Evolutionary conservation across 1,284 basidiomycete species (phyloP).

Genomic region (Apiotrichum laibachii): DNA sequence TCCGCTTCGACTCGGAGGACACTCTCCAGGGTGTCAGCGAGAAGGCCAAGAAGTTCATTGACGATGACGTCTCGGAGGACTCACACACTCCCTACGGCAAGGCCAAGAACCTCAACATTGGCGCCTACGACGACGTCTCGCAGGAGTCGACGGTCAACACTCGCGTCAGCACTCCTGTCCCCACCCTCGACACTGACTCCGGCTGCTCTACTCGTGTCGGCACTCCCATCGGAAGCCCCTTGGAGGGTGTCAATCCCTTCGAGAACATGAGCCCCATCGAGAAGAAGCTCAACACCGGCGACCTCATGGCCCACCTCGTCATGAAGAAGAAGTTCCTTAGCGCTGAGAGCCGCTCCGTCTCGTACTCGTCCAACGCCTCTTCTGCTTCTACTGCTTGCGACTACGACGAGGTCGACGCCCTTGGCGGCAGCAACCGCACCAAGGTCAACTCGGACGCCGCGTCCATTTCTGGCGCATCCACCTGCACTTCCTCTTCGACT

Average conservation of each 20-base stretch:
- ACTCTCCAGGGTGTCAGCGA: neutral
- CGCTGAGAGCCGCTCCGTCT: neutral
- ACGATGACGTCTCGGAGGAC: too few species aligned
- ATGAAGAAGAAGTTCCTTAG: constrained; percentile 5
- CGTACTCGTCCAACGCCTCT: neutral
- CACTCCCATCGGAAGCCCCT: neutral
- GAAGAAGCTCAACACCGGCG: neutral
- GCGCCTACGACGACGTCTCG: neutral
- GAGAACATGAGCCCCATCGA: too few species aligned
- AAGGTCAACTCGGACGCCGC: neutral
- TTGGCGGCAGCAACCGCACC: neutral
- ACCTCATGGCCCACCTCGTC: constrained; percentile 3
- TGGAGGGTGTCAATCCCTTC: neutral
- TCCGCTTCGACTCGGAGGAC: neutral
- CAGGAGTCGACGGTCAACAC: too few species aligned
- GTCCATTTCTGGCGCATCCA: neutral
- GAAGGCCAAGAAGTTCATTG: neutral
- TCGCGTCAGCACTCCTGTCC: too few species aligned
- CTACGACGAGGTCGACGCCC: constrained; percentile 1
- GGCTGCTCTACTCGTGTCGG: too few species aligned
- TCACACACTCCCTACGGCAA: neutral
- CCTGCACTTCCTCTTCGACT: neutral
- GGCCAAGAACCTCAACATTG: neutral
- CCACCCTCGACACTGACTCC: too few species aligned
- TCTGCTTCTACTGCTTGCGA: neutral